Evolutionary conservation across 768 basidiomycete species (phyloP), one percentile per base, ranked within the genome.

Genomic region (Lactarius akahatsu): DNA sequence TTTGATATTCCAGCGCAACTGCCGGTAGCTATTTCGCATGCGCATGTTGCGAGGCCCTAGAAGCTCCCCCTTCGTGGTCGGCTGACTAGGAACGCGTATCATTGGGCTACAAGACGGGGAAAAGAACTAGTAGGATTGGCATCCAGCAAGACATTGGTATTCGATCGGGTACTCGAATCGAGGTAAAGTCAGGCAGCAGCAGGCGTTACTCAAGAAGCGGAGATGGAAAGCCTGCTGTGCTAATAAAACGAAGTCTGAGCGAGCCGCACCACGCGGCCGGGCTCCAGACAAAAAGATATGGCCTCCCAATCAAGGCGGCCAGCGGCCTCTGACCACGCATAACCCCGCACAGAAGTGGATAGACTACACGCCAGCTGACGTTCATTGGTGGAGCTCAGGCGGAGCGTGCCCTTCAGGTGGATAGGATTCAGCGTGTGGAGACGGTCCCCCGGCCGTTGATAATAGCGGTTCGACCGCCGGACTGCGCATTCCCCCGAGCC

Each of bases 381-480:
- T 55, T 59, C 36, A 67, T 63, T 63, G 28, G 38, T 63, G 62
- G 5, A 52, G 30, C 54, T 67, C 66, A 26, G 62, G 23, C 36
- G 62, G 66, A 38, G 47, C 62, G 26, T 67, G 43, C 52, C 58
- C 66, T 47, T 67, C 66, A 16, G 62, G 58, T 20, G 62, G 50
- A 28, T 67, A 47, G 5, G 66, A 32, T 10, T 54, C 28, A 6
- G 58, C 34, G 26, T 59, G 62, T 20, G 57, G 57, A 20, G 66
- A 63, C 41, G 66, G 52, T 30, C 28, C 58, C 18, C 58, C 66
- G 26, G 62, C 28, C 0, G 58, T 60, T 56, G 58, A 63, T 23
- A 67, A 45, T 16, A 69, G 61, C 41, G 50, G 36, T 7, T 69
- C 67, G 34, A 64, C 59, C 38, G 67, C 60, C n/a, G 62, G 55